Conservation (phyloP, 2,329 filamentous ascomycete genomes). For the Aspergillus floridensis region DNA sequence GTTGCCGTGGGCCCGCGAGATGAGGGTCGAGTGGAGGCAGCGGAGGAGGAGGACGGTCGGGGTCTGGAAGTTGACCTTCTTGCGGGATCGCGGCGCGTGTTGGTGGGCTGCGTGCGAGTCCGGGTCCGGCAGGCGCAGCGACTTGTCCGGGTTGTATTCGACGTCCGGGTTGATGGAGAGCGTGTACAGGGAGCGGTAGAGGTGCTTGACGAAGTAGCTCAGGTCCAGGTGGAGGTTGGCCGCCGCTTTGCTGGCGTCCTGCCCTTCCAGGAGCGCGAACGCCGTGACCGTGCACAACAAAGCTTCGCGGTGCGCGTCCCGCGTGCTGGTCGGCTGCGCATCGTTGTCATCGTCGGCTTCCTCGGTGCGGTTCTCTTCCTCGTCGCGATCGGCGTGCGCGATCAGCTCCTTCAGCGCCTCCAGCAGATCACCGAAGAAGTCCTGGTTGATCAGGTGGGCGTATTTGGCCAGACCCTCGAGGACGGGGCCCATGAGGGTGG, state of each 20-base stretch:
- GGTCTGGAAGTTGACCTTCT: constrained; percentile 90
- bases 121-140: constrained; percentile 68
- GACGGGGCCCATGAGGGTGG: constrained; percentile 92
- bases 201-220: constrained; percentile 90
- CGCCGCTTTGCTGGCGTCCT: constrained; percentile 84
- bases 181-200: constrained; percentile 80
- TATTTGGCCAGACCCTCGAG: constrained; percentile 92
- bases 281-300: constrained; percentile 95
- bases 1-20: constrained; percentile 72
- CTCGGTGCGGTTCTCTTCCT: constrained; percentile 48
- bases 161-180: constrained; percentile 81
- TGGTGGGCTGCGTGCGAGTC: constrained; percentile 44
- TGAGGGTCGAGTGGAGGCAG: constrained; percentile 75
- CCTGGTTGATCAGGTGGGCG: constrained; percentile 95
- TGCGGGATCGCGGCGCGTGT: constrained; percentile 45
- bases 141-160: constrained; percentile 71
- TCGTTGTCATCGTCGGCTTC: constrained; percentile 30
- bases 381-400: constrained; percentile 60
- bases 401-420: constrained; percentile 94
- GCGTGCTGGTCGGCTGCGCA: constrained; percentile 46
- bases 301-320: constrained; percentile 79
- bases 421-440: constrained; percentile 95
- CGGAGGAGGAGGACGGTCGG: constrained; percentile 89
- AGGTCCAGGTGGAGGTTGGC: constrained; percentile 82
- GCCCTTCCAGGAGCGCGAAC: constrained; percentile 91